Conservation (phyloP, 116 monocot genomes). For the Iris pallida region DNA sequence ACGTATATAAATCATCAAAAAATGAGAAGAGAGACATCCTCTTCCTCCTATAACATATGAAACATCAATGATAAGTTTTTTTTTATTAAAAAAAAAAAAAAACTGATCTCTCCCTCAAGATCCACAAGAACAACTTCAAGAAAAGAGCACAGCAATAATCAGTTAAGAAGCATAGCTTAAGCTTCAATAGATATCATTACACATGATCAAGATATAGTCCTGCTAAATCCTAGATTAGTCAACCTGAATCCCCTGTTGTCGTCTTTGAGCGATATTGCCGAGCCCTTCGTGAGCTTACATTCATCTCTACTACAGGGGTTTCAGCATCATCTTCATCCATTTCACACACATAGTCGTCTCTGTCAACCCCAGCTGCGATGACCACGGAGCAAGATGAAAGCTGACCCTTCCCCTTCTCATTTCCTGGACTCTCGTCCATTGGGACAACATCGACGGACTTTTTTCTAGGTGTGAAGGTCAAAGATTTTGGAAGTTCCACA, state of each 20-base stretch:
- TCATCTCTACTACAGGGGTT: not conserved
- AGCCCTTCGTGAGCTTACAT: constrained; percentile 7
- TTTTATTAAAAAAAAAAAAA: no score
- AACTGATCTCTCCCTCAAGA: no score
- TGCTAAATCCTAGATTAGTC: not conserved
- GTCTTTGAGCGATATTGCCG: constrained; percentile 29
- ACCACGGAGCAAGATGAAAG: constrained; percentile 4
- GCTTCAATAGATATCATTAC: not conserved
- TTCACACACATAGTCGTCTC: constrained; percentile 36
- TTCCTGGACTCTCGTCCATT: constrained; percentile 22
- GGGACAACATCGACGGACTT: constrained; percentile 36
- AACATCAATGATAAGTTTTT: no score
- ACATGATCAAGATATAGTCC: not conserved
- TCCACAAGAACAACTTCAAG: no score
- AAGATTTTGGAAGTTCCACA: constrained; percentile 51
- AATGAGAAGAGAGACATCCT: no score
- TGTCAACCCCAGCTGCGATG: constrained; percentile 36
- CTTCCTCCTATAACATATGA: no score
- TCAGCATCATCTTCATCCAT: constrained; percentile 44
- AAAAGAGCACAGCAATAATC: no score
- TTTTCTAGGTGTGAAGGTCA: constrained; percentile 68
- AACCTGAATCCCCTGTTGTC: constrained; percentile 15
- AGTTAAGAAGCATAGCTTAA: no score
- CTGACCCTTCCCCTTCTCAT: constrained; percentile 1
- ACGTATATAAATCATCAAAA: no score